A percentile compares a stretch with the other conserved stretches of the same genome.
Conservation (phyloP, 2,329 filamentous ascomycete species). For the Rasamsonia emersonii region DNA sequence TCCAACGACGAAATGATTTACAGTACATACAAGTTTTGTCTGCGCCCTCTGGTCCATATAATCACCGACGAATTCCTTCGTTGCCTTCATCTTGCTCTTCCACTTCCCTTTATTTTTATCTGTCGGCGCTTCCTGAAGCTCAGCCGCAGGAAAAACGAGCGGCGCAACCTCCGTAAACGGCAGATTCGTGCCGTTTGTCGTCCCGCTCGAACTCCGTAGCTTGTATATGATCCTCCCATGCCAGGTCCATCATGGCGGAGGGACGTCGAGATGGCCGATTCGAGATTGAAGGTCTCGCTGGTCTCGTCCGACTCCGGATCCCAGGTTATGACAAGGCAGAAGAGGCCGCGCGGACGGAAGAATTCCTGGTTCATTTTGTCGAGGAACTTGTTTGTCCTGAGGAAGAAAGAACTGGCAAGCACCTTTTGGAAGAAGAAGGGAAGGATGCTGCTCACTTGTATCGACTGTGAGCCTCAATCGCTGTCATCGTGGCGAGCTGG, state of each 20-base stretch:
- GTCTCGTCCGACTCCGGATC: conserved; percentile 1
- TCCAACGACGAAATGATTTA: no score
- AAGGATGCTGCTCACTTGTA: conserved; percentile 1
- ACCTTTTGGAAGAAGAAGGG: background rate
- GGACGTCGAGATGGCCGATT: background rate
- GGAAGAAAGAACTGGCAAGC: no score
- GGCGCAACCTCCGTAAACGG: conserved; percentile 39
- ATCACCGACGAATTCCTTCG: conserved; percentile 5
- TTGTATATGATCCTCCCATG: conserved; percentile 2
- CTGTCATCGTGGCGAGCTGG: conserved; percentile 4
- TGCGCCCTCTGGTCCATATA: conserved; percentile 8
- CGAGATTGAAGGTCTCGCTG: conserved; percentile 1
- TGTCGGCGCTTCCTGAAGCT: conserved; percentile 14
- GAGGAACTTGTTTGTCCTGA: conserved; percentile 46
- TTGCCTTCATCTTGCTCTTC: conserved; percentile 3
- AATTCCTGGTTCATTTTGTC: conserved; percentile 48
- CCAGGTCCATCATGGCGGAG: no score
- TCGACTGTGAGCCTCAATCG: conserved; percentile 13
- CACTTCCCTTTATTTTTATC: conserved; percentile 11
- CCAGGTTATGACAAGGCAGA: conserved; percentile 47
- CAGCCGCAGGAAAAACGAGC: conserved; percentile 41
- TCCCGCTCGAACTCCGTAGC: conserved; percentile 29
- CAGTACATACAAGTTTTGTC: conserved; percentile 5
- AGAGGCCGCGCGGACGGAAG: conserved; percentile 50
- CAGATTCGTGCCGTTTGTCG: conserved; percentile 31